Percentiles rank a stretch among this genome's conserved stretches.
Evolutionary conservation across 2,329 filamentous ascomycete species (phyloP).

Genomic region (Nigrograna mackinnonii): DNA sequence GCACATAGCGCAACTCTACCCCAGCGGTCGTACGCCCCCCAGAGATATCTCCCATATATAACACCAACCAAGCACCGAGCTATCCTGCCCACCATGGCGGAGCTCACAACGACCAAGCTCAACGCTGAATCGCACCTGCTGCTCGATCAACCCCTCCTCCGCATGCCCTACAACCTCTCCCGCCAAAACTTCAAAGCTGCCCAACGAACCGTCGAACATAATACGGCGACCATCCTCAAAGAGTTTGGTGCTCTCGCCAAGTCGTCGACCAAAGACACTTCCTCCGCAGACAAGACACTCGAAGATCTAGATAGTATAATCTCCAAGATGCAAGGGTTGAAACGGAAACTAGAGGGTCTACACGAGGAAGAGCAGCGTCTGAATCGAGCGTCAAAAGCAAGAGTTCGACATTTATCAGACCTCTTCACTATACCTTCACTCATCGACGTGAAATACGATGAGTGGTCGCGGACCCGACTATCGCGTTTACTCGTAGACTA

Average conservation of each 20-base stretch:
- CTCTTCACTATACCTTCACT: slow-evolving; percentile 79
- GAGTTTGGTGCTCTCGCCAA: slow-evolving; percentile 60
- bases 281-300: slow-evolving; percentile 55
- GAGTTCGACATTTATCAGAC: slow-evolving; percentile 79
- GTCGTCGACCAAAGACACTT: slow-evolving; percentile 62
- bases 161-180: slow-evolving; percentile 88
- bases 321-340: slow-evolving; percentile 78
- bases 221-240: slow-evolving; percentile 65
- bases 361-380: slow-evolving; percentile 80
- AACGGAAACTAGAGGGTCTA: slow-evolving; percentile 79
- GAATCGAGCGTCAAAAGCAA: slow-evolving; percentile 74
- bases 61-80: not conserved
- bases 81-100: slow-evolving; percentile 42
- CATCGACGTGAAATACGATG: slow-evolving; percentile 91
- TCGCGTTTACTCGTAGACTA: slow-evolving; percentile 92
- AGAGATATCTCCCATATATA: too few relatives aligned
- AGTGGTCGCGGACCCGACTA: slow-evolving; percentile 81
- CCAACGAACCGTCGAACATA: slow-evolving; percentile 75
- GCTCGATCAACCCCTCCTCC: slow-evolving; percentile 90
- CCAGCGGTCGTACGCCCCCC: too few relatives aligned
- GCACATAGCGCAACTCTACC: not conserved
- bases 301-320: slow-evolving; percentile 84
- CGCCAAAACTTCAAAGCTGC: slow-evolving; percentile 92
- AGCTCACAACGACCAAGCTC: slow-evolving; percentile 63
- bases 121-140: slow-evolving; percentile 77